Conservation (phyloP, 176 grass and related monocot genomes). For the Otatea glauca region DNA sequence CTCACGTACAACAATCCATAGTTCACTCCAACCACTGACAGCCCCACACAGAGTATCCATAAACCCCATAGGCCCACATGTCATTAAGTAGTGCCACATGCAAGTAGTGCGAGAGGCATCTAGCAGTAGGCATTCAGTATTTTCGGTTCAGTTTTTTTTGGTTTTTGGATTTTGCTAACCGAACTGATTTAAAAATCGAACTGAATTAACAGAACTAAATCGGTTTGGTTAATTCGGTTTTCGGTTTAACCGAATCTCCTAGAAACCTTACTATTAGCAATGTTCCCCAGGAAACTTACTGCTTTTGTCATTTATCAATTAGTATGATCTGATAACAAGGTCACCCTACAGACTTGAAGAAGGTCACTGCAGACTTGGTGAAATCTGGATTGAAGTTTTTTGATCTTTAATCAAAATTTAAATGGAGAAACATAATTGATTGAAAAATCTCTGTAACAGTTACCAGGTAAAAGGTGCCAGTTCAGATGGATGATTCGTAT, state of each 20-base stretch:
- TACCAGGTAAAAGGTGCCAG: conserved; percentile 32
- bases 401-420: conserved; percentile 73
- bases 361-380: conserved; percentile 78
- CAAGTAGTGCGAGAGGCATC: too few species aligned
- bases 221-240: too few species aligned
- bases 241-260: too few species aligned
- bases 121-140: too few species aligned
- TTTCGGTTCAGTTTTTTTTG: too few species aligned
- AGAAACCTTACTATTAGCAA: too few species aligned
- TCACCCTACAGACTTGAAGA: conserved; percentile 66
- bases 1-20: neutral
- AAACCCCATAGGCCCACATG: neutral
- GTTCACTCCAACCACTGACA: conserved; percentile 23
- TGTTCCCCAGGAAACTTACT: too few species aligned
- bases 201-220: too few species aligned
- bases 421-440: conserved; percentile 62
- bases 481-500: neutral
- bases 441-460: conserved; percentile 38
- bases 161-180: too few species aligned
- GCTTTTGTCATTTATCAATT: too few species aligned
- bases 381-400: conserved; percentile 93
- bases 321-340: too few species aligned
- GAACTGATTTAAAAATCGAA: too few species aligned
- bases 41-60: neutral
- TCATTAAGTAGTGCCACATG: neutral